Base-by-base conservation (phyloP, 2,329 filamentous ascomycete genomes). In the Venturia asperata region DNA sequence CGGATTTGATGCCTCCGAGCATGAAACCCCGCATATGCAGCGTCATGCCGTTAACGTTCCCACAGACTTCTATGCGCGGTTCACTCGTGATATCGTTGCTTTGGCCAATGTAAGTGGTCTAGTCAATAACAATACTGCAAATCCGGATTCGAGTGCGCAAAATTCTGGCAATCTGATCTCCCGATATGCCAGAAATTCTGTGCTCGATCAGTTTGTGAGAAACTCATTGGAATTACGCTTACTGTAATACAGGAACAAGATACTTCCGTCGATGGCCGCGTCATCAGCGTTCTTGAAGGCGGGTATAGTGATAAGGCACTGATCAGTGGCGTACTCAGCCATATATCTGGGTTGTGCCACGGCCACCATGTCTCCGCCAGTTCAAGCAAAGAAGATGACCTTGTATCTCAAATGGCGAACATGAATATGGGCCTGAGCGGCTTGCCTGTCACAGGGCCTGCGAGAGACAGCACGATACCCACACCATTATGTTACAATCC, bases 1-100 rank as follows among this genome's bases (percentile, higher is more conserved):
- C 1, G 95, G 94, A 0, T 99, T 99, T 69, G 94, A 99, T 77
- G 94, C 94, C 3, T 97, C 92, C 72, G 92, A 99, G 74, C 95
- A 90, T 87, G 94, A 99, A 75, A 87, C 89, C 21, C 81, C 84
- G 4, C 91, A 91, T 3, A 99, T 99, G 94, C 94, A 99, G 76
- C 85, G 94, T 60, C 94, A 99, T 76, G 88, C 90, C 66, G 92
- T 96, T 71, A 96, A 96, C 72, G 94, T 99, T 1, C 93, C 94
- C 0, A 99, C 93, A 0, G 91, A 93, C 64, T 99, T 99, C 74
- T 99, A 97, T 73, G 94, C 94, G 61, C 86, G 89, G 1, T 89
- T 99, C 68, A 93, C 93, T 0, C 84, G 87, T 56, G 94, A 99
- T 72, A 85, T 97, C 3, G 87, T 95, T 17, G 86, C 83, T 61